Base-by-base conservation (phyloP, 2,329 filamentous ascomycete genomes). In the Aspergillus sp. region DNA sequence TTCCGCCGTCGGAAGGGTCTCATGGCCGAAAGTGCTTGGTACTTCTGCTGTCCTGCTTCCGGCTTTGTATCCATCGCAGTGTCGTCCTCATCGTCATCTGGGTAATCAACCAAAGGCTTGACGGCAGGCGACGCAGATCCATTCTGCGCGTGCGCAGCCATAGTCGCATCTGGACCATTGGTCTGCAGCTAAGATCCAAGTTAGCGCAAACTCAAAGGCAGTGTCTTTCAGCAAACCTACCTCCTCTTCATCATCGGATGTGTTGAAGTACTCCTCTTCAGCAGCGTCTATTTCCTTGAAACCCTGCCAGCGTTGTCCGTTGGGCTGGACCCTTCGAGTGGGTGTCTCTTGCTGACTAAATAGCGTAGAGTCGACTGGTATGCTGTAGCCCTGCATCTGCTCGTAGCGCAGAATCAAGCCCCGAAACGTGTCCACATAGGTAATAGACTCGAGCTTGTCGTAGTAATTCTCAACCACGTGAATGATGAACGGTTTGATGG, bases 231-330 rank as follows among this genome's bases (percentile, higher is more conserved):
- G 30, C 26, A 37, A 26, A 30, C 50, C 33, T 46, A 58, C 65
- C 40, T 78, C 84, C 5, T 94, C 86, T 38, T 88, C 82, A 29
- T 91, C 84, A 47, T 95, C 88, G 1, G 83, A 86, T 0, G 75
- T 77, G 49, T 93, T 89, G 72, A 93, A 96, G 58, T 96, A 98
- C 26, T 89, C 86, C 49, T 95, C 89, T 56, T 95, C 85, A 8
- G 80, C 78, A 4, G 80, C 72, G 53, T 95, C 89, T 52, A 88
- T 73, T 33, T 93, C 86, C 51, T 85, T 85, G 55, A 93, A 72
- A 27, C 75, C 78, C 43, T 78, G 75, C 58, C 82, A 81, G 40
- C 76, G 61, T 37, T 65, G 69, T n/a, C 70, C 69, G 38, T 75
- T 78, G 34, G 72, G 55, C 24, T 68, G 65, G 33, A 56, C 61